Evolutionary conservation across 257 asterid species (phyloP).

Genomic region (Solanum etuberosum): DNA sequence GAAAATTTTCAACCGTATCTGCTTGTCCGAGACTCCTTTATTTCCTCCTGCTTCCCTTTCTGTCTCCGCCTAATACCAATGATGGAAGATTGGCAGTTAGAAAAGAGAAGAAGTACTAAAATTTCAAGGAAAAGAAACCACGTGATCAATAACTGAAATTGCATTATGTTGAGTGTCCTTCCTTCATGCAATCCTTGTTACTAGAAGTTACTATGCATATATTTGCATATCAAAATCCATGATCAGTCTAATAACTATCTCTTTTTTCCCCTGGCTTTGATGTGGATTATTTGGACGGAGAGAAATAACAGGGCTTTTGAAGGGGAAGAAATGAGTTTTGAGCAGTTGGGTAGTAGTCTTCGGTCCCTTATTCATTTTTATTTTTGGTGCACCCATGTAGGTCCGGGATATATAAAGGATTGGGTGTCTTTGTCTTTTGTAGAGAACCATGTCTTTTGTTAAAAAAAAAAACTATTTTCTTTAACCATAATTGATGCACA

Average conservation of each 20-base stretch:
- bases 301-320: neutral
- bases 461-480: neutral
- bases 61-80: conserved; percentile 57
- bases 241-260: neutral
- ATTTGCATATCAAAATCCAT: neutral
- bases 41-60: conserved; percentile 83
- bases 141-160: neutral
- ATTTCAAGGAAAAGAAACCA: neutral
- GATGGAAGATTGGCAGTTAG: neutral
- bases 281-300: neutral
- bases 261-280: neutral
- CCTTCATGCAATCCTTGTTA: neutral
- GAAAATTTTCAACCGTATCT: conserved; percentile 71
- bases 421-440: neutral
- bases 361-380: neutral
- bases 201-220: neutral
- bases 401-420: neutral
- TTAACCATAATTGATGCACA: neutral
- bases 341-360: neutral
- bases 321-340: neutral
- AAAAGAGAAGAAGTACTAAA: neutral
- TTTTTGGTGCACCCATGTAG: neutral
- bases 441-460: neutral
- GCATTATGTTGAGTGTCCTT: neutral
- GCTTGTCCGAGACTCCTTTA: conserved; percentile 83